Evolutionary conservation across 139 green algal genomes (phyloP).

Genomic region (Chlamydomonas sphaeroides): DNA sequence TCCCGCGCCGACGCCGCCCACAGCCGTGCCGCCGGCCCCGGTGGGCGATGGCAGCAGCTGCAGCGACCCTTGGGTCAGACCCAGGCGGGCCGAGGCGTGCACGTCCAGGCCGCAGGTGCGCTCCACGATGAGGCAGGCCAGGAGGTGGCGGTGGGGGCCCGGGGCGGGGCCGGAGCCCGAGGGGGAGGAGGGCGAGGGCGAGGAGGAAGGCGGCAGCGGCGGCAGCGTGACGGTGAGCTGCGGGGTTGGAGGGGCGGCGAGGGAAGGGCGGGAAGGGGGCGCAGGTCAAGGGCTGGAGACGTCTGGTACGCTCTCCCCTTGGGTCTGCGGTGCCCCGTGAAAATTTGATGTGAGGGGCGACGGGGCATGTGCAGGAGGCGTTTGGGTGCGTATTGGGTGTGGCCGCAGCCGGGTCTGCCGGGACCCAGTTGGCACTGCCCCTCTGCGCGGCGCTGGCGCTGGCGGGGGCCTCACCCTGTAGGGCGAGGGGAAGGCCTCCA

Average conservation of each 20-base stretch:
- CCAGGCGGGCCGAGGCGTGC: constrained; percentile 1
- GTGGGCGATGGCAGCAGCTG: not conserved
- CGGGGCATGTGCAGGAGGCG: not conserved
- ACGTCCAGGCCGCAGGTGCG: constrained; percentile 61
- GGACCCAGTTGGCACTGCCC: no score
- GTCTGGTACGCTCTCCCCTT: no score
- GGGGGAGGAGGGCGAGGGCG: no score
- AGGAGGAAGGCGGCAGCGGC: no score
- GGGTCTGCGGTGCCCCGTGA: no score
- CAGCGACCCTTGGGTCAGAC: no score
- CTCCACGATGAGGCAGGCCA: constrained; percentile 64
- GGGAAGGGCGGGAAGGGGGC: no score
- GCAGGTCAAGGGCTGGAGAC: no score
- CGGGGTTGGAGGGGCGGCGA: not conserved
- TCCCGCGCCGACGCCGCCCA: not conserved
- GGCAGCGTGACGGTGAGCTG: not conserved
- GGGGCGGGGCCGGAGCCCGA: no score
- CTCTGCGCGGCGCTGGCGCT: no score
- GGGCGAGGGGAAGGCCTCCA: constrained; percentile 73
- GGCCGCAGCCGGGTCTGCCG: no score
- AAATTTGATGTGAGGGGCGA: not conserved
- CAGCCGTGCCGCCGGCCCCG: not conserved
- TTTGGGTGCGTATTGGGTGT: no score
- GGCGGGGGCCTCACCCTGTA: constrained; percentile 48
- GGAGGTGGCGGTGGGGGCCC: constrained; percentile 1